Percentiles rank a stretch among this genome's conserved stretches.
phyloP scores from a whole-genome alignment of 768 basidiomycete species.

The Clavaria fumosa region DNA sequence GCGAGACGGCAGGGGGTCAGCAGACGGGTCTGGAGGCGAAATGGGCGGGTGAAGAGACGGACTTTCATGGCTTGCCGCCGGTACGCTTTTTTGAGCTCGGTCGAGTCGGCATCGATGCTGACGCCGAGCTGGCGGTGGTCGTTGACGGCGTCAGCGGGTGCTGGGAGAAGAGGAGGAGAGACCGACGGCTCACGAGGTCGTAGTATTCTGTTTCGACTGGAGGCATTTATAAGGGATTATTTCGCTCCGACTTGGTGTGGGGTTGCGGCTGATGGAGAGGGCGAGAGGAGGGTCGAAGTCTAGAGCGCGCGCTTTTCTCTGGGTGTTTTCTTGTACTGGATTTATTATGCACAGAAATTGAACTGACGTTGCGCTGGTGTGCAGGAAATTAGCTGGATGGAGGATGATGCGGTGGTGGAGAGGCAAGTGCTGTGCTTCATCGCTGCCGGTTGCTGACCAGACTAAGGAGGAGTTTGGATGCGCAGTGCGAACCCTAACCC shows the following conservation, averaged over 20 bases:
- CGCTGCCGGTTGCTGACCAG: too few relatives aligned
- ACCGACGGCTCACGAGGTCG: slow-evolving; percentile 43
- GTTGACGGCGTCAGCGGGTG: slow-evolving; percentile 2
- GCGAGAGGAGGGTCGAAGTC: too few relatives aligned
- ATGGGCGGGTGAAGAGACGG: slow-evolving; percentile 11
- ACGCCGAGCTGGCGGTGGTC: slow-evolving; percentile 46
- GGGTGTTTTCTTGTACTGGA: too few relatives aligned
- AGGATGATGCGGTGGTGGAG: too few relatives aligned
- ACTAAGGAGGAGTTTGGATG: too few relatives aligned
- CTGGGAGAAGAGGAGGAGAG: neutral
- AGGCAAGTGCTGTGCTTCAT: too few relatives aligned
- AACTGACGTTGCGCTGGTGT: too few relatives aligned
- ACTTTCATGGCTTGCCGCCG: slow-evolving; percentile 90
- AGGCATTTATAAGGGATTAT: slow-evolving; percentile 36
- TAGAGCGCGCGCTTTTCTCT: too few relatives aligned
- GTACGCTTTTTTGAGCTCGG: slow-evolving; percentile 86
- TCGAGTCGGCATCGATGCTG: slow-evolving; percentile 56
- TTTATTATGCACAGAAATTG: too few relatives aligned
- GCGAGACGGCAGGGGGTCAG: slow-evolving; percentile 2
- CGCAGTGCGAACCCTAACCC: too few relatives aligned
- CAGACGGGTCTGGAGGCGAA: neutral
- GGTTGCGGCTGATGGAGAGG: neutral
- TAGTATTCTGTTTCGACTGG: slow-evolving; percentile 88
- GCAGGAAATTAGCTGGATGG: slow-evolving; percentile 23
- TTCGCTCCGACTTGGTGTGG: neutral